Evolutionary conservation across 768 basidiomycete species (phyloP), one percentile per base, ranked within the genome.

Genomic region (Clavaria fumosa): DNA sequence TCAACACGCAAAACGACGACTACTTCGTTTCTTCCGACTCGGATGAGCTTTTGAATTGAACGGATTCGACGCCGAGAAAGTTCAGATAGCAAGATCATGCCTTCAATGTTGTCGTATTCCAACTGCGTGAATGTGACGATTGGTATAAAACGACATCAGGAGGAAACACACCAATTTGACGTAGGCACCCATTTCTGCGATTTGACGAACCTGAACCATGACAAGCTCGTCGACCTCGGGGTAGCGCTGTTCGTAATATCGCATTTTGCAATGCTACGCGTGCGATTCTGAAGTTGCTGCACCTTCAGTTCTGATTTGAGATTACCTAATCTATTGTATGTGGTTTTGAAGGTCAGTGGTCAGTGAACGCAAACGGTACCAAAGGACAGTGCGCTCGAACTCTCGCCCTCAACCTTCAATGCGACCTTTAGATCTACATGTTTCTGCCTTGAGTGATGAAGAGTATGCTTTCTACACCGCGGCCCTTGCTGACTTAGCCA

Each of bases 101-200:
- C 95, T 57, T 99, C 95, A 37, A 91, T 95, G 55, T 91, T 91
- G 58, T 99, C 93, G 53, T 99, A 97, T 60, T 96, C 93, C 49
- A 97, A 79, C 91, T 95, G 47, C 24, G 28, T 42, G 23, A 37
- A 22, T 26, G 34, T 11, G 14, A 24, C 23, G 36, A 19, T 9
- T 14, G n/a, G 12, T 35, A 27, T 4, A n/a, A 34, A 12, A 28
- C 31, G 5, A n/a, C 11, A 27, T 19, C 11, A 26, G 24, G 34
- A 30, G n/a, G 7, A 23, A 15, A 63, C 82, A 48, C 47, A 93
- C 91, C 48, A 99, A 69, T 54, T 96, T 96, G 45, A 99, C 95
- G 56, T 99, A 97, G 31, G 95, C 95, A 34, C 95, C 95, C 93
- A 97, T 99, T 59, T 99, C 93, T 37, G 90, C 88, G 50, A 99